Percentiles rank a stretch among this genome's conserved stretches.
Conservation (phyloP, 2,329 filamentous ascomycete genomes). For the Penicillium verrucosum region DNA sequence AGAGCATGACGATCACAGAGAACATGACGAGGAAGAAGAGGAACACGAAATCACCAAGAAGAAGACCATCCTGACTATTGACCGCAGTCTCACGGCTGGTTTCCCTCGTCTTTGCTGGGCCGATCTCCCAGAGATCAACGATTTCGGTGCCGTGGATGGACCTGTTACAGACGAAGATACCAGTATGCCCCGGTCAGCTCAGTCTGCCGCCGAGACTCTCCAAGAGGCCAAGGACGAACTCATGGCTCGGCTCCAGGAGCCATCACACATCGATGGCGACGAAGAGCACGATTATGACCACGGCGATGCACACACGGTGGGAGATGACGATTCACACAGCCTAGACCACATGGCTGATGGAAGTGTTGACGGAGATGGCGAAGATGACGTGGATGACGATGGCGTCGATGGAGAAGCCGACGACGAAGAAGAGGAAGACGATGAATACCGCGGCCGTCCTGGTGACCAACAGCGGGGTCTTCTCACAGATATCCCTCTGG, state of each 20-base stretch:
- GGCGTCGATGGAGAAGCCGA: slow-evolving; percentile 50
- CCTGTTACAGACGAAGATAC: slow-evolving; percentile 46
- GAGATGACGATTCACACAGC: slow-evolving; percentile 43
- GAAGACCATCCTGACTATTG: slow-evolving; percentile 42
- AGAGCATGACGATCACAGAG: slow-evolving; percentile 31
- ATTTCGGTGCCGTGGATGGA: slow-evolving; percentile 40
- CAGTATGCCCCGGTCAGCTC: slow-evolving; percentile 46
- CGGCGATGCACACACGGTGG: slow-evolving; percentile 41
- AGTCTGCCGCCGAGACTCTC: slow-evolving; percentile 50
- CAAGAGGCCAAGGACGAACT: slow-evolving; percentile 52
- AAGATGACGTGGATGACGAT: slow-evolving; percentile 51
- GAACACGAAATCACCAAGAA: slow-evolving; percentile 35
- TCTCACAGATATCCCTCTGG: slow-evolving; percentile 89
- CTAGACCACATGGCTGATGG: slow-evolving; percentile 44
- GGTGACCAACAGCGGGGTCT: slow-evolving; percentile 66
- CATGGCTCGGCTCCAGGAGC: slow-evolving; percentile 49
- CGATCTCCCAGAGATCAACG: slow-evolving; percentile 44
- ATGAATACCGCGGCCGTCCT: slow-evolving; percentile 51
- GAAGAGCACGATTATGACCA: slow-evolving; percentile 38
- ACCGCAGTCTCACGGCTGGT: slow-evolving; percentile 39
- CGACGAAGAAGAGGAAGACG: slow-evolving; percentile 52
- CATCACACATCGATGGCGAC: slow-evolving; percentile 42
- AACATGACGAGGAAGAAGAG: slow-evolving; percentile 25
- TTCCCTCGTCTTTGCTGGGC: slow-evolving; percentile 44
- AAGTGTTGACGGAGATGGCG: slow-evolving; percentile 51